Percentiles rank a stretch among this genome's conserved stretches.
phyloP scores from a whole-genome alignment of 106 monocot genomes.

The Platanthera zijinensis region DNA sequence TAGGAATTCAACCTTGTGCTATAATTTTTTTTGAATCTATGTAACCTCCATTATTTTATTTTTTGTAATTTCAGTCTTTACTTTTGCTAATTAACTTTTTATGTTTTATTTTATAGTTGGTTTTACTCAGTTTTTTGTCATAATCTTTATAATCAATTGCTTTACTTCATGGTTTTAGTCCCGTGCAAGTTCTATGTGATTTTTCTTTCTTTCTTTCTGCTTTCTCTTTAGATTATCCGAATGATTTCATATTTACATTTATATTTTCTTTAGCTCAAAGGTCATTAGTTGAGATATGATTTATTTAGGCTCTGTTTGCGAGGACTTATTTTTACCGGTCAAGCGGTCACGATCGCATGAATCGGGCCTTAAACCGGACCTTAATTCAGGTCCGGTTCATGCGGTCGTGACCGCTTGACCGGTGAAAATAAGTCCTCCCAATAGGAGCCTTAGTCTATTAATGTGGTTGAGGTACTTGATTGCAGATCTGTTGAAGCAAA shows the following conservation, averaged over 20 bases:
- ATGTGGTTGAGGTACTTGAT: slow-evolving; percentile 6
- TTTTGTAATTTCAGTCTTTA: no score
- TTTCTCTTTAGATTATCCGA: background rate
- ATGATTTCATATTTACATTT: background rate
- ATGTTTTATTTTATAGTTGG: background rate
- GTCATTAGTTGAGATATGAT: background rate
- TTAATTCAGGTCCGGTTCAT: no score
- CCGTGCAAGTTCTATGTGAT: background rate
- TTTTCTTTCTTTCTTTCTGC: background rate
- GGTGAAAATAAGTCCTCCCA: no score
- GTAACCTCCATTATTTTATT: no score
- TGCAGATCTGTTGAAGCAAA: slow-evolving; percentile 13
- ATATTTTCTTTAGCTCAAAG: background rate
- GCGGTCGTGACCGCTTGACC: no score
- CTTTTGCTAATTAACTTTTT: background rate
- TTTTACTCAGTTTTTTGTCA: background rate
- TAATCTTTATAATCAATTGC: background rate
- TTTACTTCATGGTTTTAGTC: background rate
- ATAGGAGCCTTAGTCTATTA: background rate
- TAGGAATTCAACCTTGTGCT: no score
- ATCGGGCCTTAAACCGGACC: no score
- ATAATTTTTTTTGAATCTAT: no score
- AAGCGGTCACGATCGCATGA: no score
- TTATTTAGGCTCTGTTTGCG: no score
- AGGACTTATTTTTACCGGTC: no score